phyloP scores from a whole-genome alignment of 306 rosid species.

The Gynostemma pentaphyllum region DNA sequence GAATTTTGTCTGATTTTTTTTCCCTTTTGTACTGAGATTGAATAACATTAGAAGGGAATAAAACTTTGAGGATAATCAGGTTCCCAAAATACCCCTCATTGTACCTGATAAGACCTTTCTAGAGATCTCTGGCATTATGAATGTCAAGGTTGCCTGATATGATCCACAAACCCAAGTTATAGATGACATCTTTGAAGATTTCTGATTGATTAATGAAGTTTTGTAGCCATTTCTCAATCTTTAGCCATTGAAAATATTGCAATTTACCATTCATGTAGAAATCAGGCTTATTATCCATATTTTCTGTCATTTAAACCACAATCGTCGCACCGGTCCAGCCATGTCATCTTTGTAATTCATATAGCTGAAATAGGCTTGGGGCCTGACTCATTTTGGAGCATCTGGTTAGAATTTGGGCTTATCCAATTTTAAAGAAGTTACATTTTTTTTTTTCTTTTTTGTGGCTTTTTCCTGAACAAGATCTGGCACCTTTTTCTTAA shows the following conservation, averaged over 20 bases:
- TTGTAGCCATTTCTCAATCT: not conserved
- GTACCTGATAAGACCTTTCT: not conserved
- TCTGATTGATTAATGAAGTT: not conserved
- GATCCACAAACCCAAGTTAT: not conserved
- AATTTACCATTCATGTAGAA: not conserved
- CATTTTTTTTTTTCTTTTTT: no score
- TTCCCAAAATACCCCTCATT: not conserved
- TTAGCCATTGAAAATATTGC: not conserved
- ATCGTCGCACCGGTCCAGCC: not conserved
- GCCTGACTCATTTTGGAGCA: not conserved
- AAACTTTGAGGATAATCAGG: not conserved
- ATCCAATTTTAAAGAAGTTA: conserved; percentile 1
- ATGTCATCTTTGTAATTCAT: conserved; percentile 3
- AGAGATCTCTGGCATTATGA: no score
- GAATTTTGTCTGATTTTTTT: conserved; percentile 4
- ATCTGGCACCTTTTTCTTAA: not conserved
- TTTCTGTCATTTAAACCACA: not conserved
- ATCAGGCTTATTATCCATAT: not conserved
- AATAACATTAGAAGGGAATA: conserved; percentile 1
- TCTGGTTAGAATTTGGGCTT: conserved; percentile 9
- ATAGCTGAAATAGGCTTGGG: not conserved
- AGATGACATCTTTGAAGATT: not conserved
- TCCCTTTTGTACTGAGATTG: not conserved
- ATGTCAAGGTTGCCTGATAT: not conserved
- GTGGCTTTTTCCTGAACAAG: conserved; percentile 6